These are phyloP conservation scores for Neopestalotiopsis sp. DNA, from an alignment of 2,329 filamentous ascomycete species.

Conservation along the genomic window DNA sequence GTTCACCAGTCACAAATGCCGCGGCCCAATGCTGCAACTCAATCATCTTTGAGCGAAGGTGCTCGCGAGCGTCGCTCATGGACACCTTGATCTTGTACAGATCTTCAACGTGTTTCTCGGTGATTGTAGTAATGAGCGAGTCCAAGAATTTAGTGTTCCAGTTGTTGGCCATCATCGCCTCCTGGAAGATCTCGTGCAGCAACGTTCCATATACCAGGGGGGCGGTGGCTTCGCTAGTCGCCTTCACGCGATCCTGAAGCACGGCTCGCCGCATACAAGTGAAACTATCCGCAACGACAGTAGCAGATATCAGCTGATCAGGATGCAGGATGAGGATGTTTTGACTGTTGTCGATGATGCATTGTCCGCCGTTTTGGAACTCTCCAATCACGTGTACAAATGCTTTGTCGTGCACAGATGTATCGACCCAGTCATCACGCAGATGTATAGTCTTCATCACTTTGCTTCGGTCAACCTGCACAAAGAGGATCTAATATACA, in stretches of 20 bases:
- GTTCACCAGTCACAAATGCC: constrained; percentile 75
- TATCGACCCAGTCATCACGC: constrained; percentile 86
- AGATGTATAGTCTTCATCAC: constrained; percentile 72
- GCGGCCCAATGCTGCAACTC: constrained; percentile 85
- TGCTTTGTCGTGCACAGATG: constrained; percentile 72
- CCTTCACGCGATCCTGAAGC: constrained; percentile 92
- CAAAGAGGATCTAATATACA: constrained; percentile 69
- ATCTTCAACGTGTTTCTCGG: constrained; percentile 83
- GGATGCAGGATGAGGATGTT: constrained; percentile 92
- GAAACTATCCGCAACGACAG: constrained; percentile 95
- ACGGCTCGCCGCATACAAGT: constrained; percentile 89
- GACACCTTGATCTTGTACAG: constrained; percentile 86
- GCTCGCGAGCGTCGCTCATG: constrained; percentile 73
- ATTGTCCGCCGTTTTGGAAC: constrained; percentile 73
- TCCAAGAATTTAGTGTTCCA: constrained; percentile 77
- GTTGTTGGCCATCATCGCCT: constrained; percentile 79
- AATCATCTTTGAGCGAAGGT: constrained; percentile 82
- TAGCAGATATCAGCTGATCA: constrained; percentile 93
- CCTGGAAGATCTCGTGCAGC: constrained; percentile 94
- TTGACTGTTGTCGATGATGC: constrained; percentile 79
- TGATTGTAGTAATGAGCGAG: constrained; percentile 68
- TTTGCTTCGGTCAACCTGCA: constrained; percentile 77
- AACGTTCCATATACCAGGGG: constrained; percentile 92
- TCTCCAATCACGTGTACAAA: constrained; percentile 87
- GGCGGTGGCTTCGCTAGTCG: constrained; percentile 78